These are phyloP conservation scores for Akanthomyces dipterigenus DNA, from an alignment of 2,329 filamentous ascomycete genomes.

Conservation along the genomic window DNA sequence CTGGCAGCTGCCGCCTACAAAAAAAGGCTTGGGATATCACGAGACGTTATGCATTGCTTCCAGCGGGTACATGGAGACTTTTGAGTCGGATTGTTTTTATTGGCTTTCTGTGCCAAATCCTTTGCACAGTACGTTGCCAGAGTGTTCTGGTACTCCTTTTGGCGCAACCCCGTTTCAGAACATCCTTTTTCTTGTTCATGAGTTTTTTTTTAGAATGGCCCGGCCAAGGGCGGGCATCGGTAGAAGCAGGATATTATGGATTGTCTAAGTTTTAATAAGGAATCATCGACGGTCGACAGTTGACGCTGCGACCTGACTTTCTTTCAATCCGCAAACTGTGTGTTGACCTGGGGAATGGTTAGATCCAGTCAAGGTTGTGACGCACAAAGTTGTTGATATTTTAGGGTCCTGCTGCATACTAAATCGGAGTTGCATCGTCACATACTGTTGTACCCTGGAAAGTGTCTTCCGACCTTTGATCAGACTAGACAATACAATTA, in stretches of 20 bases:
- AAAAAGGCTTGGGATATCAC: conserved; percentile 23
- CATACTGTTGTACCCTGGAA: neutral
- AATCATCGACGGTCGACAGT: conserved; percentile 38
- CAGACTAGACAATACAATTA: neutral
- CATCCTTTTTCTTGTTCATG: conserved; percentile 13
- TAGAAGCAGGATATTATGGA: conserved; percentile 16
- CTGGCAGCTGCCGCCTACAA: conserved; percentile 16
- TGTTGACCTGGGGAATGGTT: neutral
- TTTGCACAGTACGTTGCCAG: conserved; percentile 11
- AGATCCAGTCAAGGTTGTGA: neutral
- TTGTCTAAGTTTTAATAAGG: conserved; percentile 19
- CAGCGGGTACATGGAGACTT: conserved; percentile 28
- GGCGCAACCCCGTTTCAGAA: conserved; percentile 1
- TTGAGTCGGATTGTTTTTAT: conserved; percentile 18
- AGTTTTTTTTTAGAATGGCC: conserved; percentile 15
- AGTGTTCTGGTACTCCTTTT: conserved; percentile 13
- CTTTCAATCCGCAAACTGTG: neutral
- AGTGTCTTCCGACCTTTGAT: neutral
- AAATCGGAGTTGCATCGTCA: conserved; percentile 5
- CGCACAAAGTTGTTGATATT: neutral
- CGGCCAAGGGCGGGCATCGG: conserved; percentile 15
- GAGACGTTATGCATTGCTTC: conserved; percentile 32
- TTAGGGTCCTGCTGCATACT: neutral
- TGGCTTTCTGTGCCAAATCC: conserved; percentile 17
- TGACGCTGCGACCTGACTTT: conserved; percentile 30